These are phyloP conservation scores for Leptographium wingfieldii DNA, from an alignment of 2,329 filamentous ascomycete species.

Conservation along the genomic window DNA sequence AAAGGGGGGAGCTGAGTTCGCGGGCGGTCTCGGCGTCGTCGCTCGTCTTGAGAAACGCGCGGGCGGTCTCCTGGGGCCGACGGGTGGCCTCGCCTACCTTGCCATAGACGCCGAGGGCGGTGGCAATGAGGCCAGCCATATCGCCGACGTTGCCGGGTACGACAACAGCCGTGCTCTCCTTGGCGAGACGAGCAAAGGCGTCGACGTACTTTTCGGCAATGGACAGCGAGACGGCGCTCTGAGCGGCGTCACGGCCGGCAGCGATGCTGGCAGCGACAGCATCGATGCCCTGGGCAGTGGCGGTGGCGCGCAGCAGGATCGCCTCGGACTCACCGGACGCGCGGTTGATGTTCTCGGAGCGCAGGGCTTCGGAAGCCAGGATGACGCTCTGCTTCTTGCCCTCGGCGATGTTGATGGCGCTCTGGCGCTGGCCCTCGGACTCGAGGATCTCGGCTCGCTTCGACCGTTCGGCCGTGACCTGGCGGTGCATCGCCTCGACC, in stretches of 20 bases:
- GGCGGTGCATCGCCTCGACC: slow-evolving; percentile 94
- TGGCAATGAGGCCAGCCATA: slow-evolving; percentile 92
- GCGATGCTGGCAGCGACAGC: slow-evolving; percentile 67
- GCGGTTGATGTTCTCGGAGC: slow-evolving; percentile 83
- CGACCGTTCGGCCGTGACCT: slow-evolving; percentile 92
- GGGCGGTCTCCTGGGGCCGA: slow-evolving; percentile 52
- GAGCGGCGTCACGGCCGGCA: slow-evolving; percentile 60
- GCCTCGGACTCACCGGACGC: slow-evolving; percentile 90
- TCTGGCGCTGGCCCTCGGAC: slow-evolving; percentile 91
- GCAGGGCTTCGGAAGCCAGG: slow-evolving; percentile 82
- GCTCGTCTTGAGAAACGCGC: slow-evolving; percentile 29
- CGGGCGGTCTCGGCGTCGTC: slow-evolving; percentile 5
- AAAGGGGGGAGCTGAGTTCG: neutral
- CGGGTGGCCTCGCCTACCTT: slow-evolving; percentile 78
- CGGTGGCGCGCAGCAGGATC: slow-evolving; percentile 69
- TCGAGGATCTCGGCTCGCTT: slow-evolving; percentile 97
- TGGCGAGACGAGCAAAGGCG: slow-evolving; percentile 82
- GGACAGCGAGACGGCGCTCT: slow-evolving; percentile 71
- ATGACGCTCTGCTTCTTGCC: slow-evolving; percentile 96
- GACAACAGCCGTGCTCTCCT: slow-evolving; percentile 89
- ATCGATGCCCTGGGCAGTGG: slow-evolving; percentile 80
- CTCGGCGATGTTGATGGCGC: slow-evolving; percentile 97
- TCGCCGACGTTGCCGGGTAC: slow-evolving; percentile 96
- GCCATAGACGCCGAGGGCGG: slow-evolving; percentile 86
- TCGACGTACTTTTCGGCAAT: slow-evolving; percentile 96